Conservation (phyloP, 2,329 filamentous ascomycete genomes). For the Chaetomium strumarium region DNA sequence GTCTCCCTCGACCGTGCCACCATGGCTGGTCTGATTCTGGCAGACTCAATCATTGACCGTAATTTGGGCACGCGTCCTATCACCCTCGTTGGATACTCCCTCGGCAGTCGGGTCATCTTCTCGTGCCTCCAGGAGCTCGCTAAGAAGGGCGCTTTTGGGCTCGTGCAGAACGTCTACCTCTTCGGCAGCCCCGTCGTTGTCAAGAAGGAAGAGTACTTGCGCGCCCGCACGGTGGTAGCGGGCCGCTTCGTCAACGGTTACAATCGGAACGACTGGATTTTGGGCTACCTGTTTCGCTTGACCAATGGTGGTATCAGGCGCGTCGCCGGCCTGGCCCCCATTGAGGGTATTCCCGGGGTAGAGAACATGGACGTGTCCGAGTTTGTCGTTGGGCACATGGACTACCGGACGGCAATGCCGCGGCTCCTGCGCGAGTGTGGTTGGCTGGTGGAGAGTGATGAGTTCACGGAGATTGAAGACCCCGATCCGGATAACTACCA, state of each 20-base stretch:
- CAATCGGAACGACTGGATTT: slow-evolving; percentile 92
- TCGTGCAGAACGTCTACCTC: slow-evolving; percentile 91
- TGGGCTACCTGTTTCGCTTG: slow-evolving; percentile 91
- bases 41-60: slow-evolving; percentile 86
- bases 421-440: slow-evolving; percentile 78
- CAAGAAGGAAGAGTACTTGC: slow-evolving; percentile 83
- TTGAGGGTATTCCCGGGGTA: slow-evolving; percentile 70
- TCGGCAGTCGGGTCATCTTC: slow-evolving; percentile 88
- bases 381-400: slow-evolving; percentile 87
- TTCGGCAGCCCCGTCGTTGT: slow-evolving; percentile 91
- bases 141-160: slow-evolving; percentile 72
- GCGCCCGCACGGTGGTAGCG: slow-evolving; percentile 73
- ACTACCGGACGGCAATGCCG: slow-evolving; percentile 90
- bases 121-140: slow-evolving; percentile 83
- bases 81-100: slow-evolving; percentile 89
- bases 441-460: slow-evolving; percentile 86
- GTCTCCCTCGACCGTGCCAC: slow-evolving; percentile 91
- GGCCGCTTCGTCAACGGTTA: slow-evolving; percentile 96
- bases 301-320: slow-evolving; percentile 88
- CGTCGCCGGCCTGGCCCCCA: slow-evolving; percentile 73
- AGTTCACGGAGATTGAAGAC: slow-evolving; percentile 95
- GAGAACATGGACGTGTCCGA: slow-evolving; percentile 89
- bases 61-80: slow-evolving; percentile 88
- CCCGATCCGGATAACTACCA: slow-evolving; percentile 91
- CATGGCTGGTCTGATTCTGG: slow-evolving; percentile 82